These are phyloP conservation scores for Phytophthora pistaciae DNA, from an alignment of 352 stramenopile genomes.

Conservation along the genomic window DNA sequence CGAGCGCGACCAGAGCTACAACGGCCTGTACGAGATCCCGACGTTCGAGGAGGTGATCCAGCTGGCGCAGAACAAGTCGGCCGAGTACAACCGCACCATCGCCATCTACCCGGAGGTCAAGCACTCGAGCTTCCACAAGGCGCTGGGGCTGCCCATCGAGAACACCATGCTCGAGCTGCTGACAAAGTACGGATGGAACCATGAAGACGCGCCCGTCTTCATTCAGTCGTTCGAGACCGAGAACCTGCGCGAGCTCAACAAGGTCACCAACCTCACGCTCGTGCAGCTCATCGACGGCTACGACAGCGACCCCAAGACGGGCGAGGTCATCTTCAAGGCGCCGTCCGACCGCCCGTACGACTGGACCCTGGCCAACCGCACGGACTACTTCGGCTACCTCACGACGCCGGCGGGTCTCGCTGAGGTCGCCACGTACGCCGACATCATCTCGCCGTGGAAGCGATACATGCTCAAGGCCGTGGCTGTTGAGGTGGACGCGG, in stretches of 20 bases:
- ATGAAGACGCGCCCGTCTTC: slow-evolving; percentile 68
- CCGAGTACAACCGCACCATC: slow-evolving; percentile 64
- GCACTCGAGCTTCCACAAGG: slow-evolving; percentile 80
- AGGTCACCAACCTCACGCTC: slow-evolving; percentile 76
- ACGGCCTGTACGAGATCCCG: slow-evolving; percentile 89
- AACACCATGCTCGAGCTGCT: slow-evolving; percentile 82
- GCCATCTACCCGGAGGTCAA: slow-evolving; percentile 93
- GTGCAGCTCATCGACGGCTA: slow-evolving; percentile 82
- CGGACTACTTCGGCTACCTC: slow-evolving; percentile 60
- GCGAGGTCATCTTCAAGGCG: slow-evolving; percentile 51
- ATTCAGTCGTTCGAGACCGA: slow-evolving; percentile 83
- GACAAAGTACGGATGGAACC: slow-evolving; percentile 72
- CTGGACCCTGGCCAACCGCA: slow-evolving; percentile 70
- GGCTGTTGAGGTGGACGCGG: slow-evolving; percentile 46
- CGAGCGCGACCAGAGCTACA: slow-evolving; percentile 82
- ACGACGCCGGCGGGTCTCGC: slow-evolving; percentile 64
- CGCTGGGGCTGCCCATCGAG: slow-evolving; percentile 76
- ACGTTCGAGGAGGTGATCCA: slow-evolving; percentile 91
- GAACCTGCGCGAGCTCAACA: slow-evolving; percentile 77
- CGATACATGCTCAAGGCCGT: slow-evolving; percentile 74
- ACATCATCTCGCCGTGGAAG: slow-evolving; percentile 86
- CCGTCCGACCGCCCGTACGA: slow-evolving; percentile 67
- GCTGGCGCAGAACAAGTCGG: slow-evolving; percentile 74
- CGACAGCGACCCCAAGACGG: slow-evolving; percentile 65
- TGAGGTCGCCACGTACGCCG: slow-evolving; percentile 72